phyloP scores from a whole-genome alignment of 2,329 filamentous ascomycete species.

The Emericellopsis atlantica region DNA sequence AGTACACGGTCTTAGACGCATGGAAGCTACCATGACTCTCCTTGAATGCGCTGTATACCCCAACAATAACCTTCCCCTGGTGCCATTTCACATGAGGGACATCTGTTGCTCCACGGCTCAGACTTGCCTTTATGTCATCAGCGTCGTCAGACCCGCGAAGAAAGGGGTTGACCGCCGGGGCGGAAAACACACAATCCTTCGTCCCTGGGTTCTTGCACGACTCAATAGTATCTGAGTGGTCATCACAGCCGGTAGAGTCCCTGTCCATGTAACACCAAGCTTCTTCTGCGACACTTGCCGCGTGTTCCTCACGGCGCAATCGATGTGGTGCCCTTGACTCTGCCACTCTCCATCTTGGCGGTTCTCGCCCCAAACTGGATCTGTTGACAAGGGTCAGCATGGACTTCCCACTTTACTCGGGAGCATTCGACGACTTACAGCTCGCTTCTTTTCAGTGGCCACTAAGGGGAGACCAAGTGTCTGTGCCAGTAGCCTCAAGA shows the following conservation, averaged over 20 bases:
- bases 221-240: slow-evolving; percentile 68
- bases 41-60: too few species aligned
- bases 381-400: slow-evolving; percentile 18
- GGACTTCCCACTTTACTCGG: not conserved
- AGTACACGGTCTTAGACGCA: too few species aligned
- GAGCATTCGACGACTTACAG: slow-evolving; percentile 39
- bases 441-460: slow-evolving; percentile 83
- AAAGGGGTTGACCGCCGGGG: slow-evolving; percentile 27
- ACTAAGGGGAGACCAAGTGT: slow-evolving; percentile 59
- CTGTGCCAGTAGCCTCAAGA: slow-evolving; percentile 65
- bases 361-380: slow-evolving; percentile 77
- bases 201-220: slow-evolving; percentile 14
- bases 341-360: slow-evolving; percentile 67
- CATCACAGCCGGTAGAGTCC: slow-evolving; percentile 42
- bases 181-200: slow-evolving; percentile 33
- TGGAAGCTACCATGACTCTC: too few species aligned
- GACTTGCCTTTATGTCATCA: slow-evolving; percentile 54
- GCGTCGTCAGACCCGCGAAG: slow-evolving; percentile 12
- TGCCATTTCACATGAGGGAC: too few species aligned
- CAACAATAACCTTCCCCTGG: too few species aligned
- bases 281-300: not conserved
- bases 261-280: too few species aligned
- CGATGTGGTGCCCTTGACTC: slow-evolving; percentile 55
- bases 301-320: slow-evolving; percentile 25
- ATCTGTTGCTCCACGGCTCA: slow-evolving; percentile 29